Conservation (phyloP, 2,329 filamentous ascomycete genomes). For the Cercospora janseana region DNA sequence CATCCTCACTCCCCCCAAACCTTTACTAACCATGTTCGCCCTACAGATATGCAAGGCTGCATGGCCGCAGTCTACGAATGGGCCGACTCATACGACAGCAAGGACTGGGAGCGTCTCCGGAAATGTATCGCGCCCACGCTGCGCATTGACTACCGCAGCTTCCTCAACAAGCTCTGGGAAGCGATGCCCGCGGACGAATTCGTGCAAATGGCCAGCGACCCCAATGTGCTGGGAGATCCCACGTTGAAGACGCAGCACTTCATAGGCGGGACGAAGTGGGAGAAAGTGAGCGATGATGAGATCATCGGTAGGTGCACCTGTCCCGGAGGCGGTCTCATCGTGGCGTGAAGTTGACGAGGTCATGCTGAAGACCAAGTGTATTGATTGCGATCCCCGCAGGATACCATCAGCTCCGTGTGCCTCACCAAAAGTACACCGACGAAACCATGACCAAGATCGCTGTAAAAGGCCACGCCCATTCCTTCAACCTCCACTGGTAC, state of each 20-base stretch:
- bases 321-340: not conserved
- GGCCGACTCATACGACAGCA: conserved; percentile 65
- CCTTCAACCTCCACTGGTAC: conserved; percentile 55
- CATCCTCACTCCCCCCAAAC: too few species aligned
- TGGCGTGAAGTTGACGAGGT: too few species aligned
- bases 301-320: conserved; percentile 38
- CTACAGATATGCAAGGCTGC: conserved; percentile 40
- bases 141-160: conserved; percentile 67
- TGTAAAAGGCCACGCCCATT: conserved; percentile 58
- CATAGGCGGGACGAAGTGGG: conserved; percentile 54
- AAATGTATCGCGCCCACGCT: conserved; percentile 62
- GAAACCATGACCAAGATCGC: conserved; percentile 47
- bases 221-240: conserved; percentile 54
- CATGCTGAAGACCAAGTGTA: conserved; percentile 20
- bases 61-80: conserved; percentile 56
- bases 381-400: conserved; percentile 23
- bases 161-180: conserved; percentile 57
- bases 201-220: conserved; percentile 53
- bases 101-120: conserved; percentile 61
- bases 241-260: conserved; percentile 58
- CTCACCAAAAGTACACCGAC: conserved; percentile 57
- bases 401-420: conserved; percentile 58
- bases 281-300: conserved; percentile 49
- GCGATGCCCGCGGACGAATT: conserved; percentile 56
- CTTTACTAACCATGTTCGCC: not conserved